A percentile compares a stretch with the other conserved stretches of the same genome.
phyloP scores from a whole-genome alignment of 768 basidiomycete genomes.

The Auriscalpium vulgare region DNA sequence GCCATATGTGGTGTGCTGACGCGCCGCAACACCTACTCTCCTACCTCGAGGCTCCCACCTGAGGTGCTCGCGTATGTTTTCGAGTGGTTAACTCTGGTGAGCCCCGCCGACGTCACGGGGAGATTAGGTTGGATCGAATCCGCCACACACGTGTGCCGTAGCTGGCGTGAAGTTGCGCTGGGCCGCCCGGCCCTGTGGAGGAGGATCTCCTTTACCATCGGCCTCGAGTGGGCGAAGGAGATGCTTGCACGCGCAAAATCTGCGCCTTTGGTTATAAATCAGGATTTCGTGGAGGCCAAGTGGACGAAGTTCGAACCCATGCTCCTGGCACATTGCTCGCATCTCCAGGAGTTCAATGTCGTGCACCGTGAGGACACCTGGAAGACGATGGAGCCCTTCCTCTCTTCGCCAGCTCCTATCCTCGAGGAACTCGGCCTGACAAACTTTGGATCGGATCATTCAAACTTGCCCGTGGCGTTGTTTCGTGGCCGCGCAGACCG shows the following conservation, averaged over 20 bases:
- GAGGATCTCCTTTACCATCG: neutral
- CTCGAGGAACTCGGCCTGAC: no score
- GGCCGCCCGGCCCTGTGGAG: neutral
- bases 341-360: no score
- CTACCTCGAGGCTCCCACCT: conserved; percentile 1
- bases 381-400: no score
- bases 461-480: no score
- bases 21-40: neutral
- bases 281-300: no score
- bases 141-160: neutral
- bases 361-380: no score
- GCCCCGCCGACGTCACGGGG: neutral
- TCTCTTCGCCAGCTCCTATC: no score
- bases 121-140: neutral
- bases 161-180: neutral
- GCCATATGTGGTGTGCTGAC: neutral
- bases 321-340: no score
- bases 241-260: neutral
- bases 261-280: neutral
- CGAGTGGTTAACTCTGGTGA: neutral
- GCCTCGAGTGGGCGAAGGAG: neutral
- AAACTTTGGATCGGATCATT: no score
- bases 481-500: no score
- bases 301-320: no score
- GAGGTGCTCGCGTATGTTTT: conserved; percentile 2